Percentiles rank a stretch among this genome's conserved stretches.
phyloP scores from a whole-genome alignment of 139 green algal genomes.

The Chlamydomonas eustigma region DNA sequence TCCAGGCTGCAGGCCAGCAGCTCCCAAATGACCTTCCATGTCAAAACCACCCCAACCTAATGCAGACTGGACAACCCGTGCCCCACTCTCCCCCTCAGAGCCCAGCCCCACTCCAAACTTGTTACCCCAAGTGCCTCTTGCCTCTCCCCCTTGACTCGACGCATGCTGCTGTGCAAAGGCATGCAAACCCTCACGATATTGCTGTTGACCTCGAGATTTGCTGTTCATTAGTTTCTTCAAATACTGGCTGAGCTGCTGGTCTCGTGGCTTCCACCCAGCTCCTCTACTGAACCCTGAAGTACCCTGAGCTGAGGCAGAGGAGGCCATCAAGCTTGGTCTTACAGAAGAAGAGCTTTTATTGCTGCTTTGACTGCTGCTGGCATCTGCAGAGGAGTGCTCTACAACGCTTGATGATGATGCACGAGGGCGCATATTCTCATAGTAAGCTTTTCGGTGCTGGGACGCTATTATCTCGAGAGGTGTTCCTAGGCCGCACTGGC shows the following conservation, averaged over 20 bases:
- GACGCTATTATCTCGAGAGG: constrained; percentile 48
- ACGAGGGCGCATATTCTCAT: constrained; percentile 15
- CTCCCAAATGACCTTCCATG: constrained; percentile 14
- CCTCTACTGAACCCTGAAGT: background rate
- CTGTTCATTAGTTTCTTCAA: background rate
- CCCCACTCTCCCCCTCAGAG: constrained; percentile 14
- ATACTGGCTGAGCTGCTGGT: background rate
- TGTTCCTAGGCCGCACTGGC: constrained; percentile 54
- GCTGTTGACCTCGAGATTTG: background rate
- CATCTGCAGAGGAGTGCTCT: no score
- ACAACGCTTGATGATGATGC: background rate
- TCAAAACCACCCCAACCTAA: constrained; percentile 21
- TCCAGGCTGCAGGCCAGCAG: constrained; percentile 20
- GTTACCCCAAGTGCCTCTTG: background rate
- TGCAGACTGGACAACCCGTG: background rate
- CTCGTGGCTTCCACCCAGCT: background rate
- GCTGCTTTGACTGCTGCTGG: background rate
- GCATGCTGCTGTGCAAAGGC: background rate
- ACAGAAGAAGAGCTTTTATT: no score
- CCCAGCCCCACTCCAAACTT: background rate
- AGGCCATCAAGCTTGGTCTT: no score
- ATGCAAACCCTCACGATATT: constrained; percentile 13
- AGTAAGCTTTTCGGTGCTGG: constrained; percentile 47
- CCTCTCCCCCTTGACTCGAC: background rate
- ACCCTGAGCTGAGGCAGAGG: background rate